Base-by-base conservation (phyloP, 352 stramenopile species). In the Globisporangium perplexum region DNA sequence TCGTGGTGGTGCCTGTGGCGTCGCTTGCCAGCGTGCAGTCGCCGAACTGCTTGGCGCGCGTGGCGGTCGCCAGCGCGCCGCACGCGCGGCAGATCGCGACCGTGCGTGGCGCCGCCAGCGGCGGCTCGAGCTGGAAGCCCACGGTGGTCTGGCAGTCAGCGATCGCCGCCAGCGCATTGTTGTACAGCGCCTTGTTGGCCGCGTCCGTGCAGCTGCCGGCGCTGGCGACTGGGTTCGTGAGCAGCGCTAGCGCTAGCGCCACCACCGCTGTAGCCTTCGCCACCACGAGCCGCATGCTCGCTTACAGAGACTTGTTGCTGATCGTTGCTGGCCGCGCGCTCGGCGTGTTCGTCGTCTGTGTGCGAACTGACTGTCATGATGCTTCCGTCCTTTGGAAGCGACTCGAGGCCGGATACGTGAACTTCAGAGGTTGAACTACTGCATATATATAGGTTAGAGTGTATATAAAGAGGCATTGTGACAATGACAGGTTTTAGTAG, bases 161-260 rank as follows among this genome's bases (percentile, higher is more conserved):
- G 36, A 55, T 33, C 14, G 31, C 17, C 23, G 22, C 23, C 20
- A 38, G 36, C 24, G 50, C 50, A 38, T 23, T 41, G 24, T 36
- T 24, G 39, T 46, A 46, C 12, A 55, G 23, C 23, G 38, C 50
- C 39, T 55, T 36, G 50, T 55, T 47, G 23, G 23, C 35, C 23
- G 38, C 23, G 50, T 47, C 17, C 15, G 50, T 39, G 50, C 47
- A 53, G 8, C 28, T 23, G 23, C 24, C 39, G 17, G 50, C 50
- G 10, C 50, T 38, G 7, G 36, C 20, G 2, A n/a, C 38, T 1
- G 15, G 23, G 39, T 18, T 24, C 12, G 14, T 15, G 2, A 38
- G 33, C 33, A 38, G 12, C 33, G 14, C 33, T 38, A 38, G 12
- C 33, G 14, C 33, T 38, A 38, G 12, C 33, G 33, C 33, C 33